Conservation (phyloP, 495 filamentous ascomycete species). For the Amorphotheca resinae region DNA sequence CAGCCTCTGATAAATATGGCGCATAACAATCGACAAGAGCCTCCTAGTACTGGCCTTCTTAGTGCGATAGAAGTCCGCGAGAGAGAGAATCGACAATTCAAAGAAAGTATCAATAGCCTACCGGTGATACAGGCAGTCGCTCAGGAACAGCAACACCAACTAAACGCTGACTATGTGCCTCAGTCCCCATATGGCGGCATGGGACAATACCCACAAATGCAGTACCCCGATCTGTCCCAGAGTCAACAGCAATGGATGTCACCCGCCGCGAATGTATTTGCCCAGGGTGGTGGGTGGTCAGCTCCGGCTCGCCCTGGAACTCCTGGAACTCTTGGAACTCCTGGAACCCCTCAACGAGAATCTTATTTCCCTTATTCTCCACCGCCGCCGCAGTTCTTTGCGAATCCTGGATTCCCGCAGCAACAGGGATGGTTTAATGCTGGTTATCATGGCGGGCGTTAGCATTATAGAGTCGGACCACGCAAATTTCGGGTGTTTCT, state of each 20-base stretch:
- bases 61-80: constrained; percentile 67
- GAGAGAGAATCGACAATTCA: constrained; percentile 59
- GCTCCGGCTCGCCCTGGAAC: constrained; percentile 2
- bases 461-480: no score
- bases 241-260: constrained; percentile 7
- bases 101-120: constrained; percentile 54
- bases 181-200: constrained; percentile 6
- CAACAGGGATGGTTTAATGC: no score
- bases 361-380: no score
- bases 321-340: no score
- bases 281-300: constrained; percentile 17
- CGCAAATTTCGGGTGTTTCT: no score
- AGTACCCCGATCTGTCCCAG: constrained; percentile 6
- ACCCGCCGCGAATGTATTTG: constrained; percentile 17
- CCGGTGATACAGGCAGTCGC: constrained; percentile 56
- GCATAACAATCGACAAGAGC: constrained; percentile 29
- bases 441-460: no score
- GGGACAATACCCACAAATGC: constrained; percentile 12
- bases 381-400: no score
- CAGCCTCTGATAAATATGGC: constrained; percentile 67
- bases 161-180: constrained; percentile 1
- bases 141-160: constrained; percentile 16
- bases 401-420: no score
- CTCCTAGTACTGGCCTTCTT: constrained; percentile 48
- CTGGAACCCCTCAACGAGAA: no score